Evolutionary conservation across 805 yeast species (phyloP).

Genomic region (Brettanomyces custersianus): DNA sequence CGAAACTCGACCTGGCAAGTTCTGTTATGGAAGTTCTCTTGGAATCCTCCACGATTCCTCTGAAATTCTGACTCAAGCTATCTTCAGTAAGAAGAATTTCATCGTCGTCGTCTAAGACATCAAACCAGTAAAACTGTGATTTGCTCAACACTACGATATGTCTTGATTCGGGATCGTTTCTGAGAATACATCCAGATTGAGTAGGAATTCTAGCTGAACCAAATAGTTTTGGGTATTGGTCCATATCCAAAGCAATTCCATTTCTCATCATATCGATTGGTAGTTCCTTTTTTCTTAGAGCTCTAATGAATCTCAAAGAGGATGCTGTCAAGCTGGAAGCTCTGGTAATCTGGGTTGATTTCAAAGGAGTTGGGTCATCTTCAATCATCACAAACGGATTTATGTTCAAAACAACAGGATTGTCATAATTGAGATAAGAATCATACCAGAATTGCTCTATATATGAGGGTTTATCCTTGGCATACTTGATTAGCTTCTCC

Average conservation of each 20-base stretch:
- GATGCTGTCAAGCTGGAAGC: slow-evolving; percentile 76
- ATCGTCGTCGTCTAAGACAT: slow-evolving; percentile 68
- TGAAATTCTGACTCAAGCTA: slow-evolving; percentile 67
- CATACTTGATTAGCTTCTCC: slow-evolving; percentile 50
- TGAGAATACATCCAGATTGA: slow-evolving; percentile 74
- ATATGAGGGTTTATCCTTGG: slow-evolving; percentile 61
- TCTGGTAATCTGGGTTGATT: slow-evolving; percentile 59
- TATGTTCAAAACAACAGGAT: slow-evolving; percentile 83
- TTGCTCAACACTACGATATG: slow-evolving; percentile 77
- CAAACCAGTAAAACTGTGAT: slow-evolving; percentile 93
- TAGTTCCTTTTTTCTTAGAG: slow-evolving; percentile 64
- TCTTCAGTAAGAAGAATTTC: slow-evolving; percentile 66
- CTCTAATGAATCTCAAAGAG: slow-evolving; percentile 70
- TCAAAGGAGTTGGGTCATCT: slow-evolving; percentile 78
- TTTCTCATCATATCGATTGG: slow-evolving; percentile 62
- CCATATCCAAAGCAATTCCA: slow-evolving; percentile 71
- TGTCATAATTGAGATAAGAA: slow-evolving; percentile 77
- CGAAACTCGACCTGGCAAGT: slow-evolving; percentile 70
- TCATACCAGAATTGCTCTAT: slow-evolving; percentile 96
- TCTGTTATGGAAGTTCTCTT: slow-evolving; percentile 42
- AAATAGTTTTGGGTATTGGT: slow-evolving; percentile 78
- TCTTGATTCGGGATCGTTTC: slow-evolving; percentile 63
- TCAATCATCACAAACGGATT: slow-evolving; percentile 87
- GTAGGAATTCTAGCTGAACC: slow-evolving; percentile 88
- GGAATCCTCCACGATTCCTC: slow-evolving; percentile 71